phyloP scores from a whole-genome alignment of 768 basidiomycete species.

The Trametes cubensis region DNA sequence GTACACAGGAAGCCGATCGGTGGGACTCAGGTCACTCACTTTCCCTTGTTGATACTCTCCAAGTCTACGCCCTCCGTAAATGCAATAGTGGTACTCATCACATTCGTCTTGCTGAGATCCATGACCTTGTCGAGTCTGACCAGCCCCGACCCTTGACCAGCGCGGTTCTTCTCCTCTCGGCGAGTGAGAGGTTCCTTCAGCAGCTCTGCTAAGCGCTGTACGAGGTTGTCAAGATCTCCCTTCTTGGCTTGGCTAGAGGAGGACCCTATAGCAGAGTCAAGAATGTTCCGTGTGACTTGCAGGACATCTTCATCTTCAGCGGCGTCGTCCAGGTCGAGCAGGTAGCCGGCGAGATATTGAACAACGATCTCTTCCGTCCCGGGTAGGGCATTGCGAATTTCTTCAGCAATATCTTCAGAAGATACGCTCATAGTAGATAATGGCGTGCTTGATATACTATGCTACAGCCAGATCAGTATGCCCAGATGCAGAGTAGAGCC shows the following conservation, averaged over 20 bases:
- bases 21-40: slow-evolving; percentile 50
- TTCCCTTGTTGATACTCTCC: slow-evolving; percentile 92
- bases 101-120: slow-evolving; percentile 80
- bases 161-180: slow-evolving; percentile 53
- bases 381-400: slow-evolving; percentile 69
- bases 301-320: slow-evolving; percentile 87
- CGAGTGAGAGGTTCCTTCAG: slow-evolving; percentile 65
- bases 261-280: slow-evolving; percentile 71
- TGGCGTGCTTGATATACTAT: background rate
- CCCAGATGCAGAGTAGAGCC: no score
- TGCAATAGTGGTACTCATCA: slow-evolving; percentile 79
- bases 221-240: slow-evolving; percentile 64
- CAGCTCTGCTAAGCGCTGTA: slow-evolving; percentile 61
- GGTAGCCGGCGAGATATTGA: slow-evolving; percentile 85
- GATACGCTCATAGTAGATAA: slow-evolving; percentile 17
- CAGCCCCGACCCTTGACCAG: slow-evolving; percentile 57
- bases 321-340: slow-evolving; percentile 87
- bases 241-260: slow-evolving; percentile 35
- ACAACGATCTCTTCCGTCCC: slow-evolving; percentile 85
- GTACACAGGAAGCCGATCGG: background rate
- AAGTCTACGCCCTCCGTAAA: slow-evolving; percentile 84
- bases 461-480: no score
- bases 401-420: slow-evolving; percentile 67
- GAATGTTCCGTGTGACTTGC: slow-evolving; percentile 71
- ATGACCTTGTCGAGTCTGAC: slow-evolving; percentile 83